Conservation (phyloP, 768 basidiomycete genomes). For the Ramaria rubella region DNA sequence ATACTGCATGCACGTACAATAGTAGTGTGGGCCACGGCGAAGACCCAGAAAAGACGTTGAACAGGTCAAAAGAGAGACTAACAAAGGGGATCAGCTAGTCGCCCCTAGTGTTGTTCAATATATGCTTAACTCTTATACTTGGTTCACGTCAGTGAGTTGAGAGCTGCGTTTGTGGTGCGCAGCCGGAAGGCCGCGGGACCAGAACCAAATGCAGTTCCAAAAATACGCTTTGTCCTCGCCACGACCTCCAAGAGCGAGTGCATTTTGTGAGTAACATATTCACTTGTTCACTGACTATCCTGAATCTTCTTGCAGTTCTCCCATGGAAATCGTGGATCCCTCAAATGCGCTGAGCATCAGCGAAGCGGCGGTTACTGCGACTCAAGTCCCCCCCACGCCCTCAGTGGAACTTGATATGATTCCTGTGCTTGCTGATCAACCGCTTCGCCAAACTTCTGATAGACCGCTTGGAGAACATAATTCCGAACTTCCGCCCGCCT, state of each 20-base stretch:
- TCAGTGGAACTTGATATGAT: not conserved
- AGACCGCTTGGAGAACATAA: not conserved
- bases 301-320: not conserved
- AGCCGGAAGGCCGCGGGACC: not conserved
- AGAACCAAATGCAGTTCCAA: not conserved
- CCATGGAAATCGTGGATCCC: not conserved
- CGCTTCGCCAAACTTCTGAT: no score
- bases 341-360: not conserved
- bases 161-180: no score
- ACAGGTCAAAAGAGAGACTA: no score
- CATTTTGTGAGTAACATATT: not conserved
- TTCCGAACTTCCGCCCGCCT: not conserved
- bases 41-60: no score
- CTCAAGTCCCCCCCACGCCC: not conserved
- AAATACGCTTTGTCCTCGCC: not conserved
- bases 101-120: no score
- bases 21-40: no score
- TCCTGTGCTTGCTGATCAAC: not conserved
- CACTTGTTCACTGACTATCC: not conserved
- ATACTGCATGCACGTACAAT: no score
- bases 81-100: no score
- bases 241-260: not conserved
- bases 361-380: not conserved
- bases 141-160: no score
- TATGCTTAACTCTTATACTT: no score